Evolutionary conservation across 257 asterid genomes (phyloP).

Genomic region (Fraxinus excelsior): DNA sequence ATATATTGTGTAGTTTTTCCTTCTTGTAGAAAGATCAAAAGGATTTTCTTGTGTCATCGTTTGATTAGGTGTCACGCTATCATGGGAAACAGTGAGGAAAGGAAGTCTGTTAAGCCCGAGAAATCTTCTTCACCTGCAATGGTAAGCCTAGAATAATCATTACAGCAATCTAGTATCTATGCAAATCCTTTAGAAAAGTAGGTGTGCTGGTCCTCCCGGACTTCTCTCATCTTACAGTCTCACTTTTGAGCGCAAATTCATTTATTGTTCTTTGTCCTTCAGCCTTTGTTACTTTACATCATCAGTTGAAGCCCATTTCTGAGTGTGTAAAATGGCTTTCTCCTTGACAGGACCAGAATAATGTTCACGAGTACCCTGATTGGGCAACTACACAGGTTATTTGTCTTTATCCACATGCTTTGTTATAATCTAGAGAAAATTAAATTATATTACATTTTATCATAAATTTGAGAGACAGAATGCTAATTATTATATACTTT

Average conservation of each 20-base stretch:
- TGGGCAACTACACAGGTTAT: constrained; percentile 97
- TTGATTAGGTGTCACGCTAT: not conserved
- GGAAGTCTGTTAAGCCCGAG: constrained; percentile 62
- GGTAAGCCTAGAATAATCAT: constrained; percentile 40
- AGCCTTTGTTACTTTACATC: constrained; percentile 1
- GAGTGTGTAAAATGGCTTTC: constrained; percentile 28
- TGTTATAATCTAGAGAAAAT: not conserved
- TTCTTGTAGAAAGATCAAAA: constrained; percentile 7
- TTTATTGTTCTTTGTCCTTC: not conserved
- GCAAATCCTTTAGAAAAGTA: not conserved
- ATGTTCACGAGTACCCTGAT: constrained; percentile 75
- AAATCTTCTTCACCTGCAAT: constrained; percentile 55
- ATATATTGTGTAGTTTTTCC: not conserved
- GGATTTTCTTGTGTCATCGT: constrained; percentile 10
- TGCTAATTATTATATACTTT: constrained; percentile 9
- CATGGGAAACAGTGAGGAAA: constrained; percentile 84
- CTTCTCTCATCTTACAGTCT: not conserved
- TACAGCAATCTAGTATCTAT: not conserved
- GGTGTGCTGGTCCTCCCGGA: not conserved
- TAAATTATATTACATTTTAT: not conserved
- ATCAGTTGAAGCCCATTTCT: constrained; percentile 18
- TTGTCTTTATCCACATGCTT: not conserved
- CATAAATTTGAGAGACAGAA: not conserved
- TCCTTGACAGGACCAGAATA: constrained; percentile 75
- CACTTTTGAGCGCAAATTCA: not conserved